Base-by-base conservation (phyloP, 306 rosid genomes). In the Fragaria nilgerrensis region DNA sequence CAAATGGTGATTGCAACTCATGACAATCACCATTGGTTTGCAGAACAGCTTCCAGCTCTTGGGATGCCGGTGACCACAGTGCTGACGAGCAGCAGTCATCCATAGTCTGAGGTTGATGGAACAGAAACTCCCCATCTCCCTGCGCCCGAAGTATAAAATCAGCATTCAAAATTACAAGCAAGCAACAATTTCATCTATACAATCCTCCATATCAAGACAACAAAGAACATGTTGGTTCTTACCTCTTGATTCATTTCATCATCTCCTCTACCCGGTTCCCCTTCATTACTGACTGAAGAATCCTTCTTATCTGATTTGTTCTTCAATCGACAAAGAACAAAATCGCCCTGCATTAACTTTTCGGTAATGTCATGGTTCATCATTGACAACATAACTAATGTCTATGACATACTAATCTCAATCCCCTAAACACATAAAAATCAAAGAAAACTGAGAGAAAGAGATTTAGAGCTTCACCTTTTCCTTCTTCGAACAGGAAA, bases 301-400 rank as follows among this genome's bases (percentile, higher is more conserved):
- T 73, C 72, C 73, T 11, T 66, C 70, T 7, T 62, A 32, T 82
- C 84, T 45, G 67, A n/a, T 22, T 61, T 82, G 52, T 49, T 59
- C 45, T 61, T 85, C 70, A 91, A 63, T 23, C 85, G 90, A 59
- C 86, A 80, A 32, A 91, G 1, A 29, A 23, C 36, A 34, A 65
- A 65, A 7, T 65, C 25, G 0, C 70, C 47, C 70, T 65, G 82
- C 85, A 75, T 59, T 27, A 23, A 59, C 4, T 22, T 58, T 55
- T 9, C 9, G 1, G 27, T n/a, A 23, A 55, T 3, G 1, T 55
- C 61, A 55, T 55, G 27, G 13, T 55, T 55, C n/a, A 17, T 58
- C 7, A 25, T 11, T 58, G 12, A 13, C 10, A 23, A 23, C 17
- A 23, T 15, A 6, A 58, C 34, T 12, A 3, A 23, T 59, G 17